These are phyloP conservation scores for Podospora tetraspora DNA, from an alignment of 495 filamentous ascomycete genomes.

Conservation along the genomic window DNA sequence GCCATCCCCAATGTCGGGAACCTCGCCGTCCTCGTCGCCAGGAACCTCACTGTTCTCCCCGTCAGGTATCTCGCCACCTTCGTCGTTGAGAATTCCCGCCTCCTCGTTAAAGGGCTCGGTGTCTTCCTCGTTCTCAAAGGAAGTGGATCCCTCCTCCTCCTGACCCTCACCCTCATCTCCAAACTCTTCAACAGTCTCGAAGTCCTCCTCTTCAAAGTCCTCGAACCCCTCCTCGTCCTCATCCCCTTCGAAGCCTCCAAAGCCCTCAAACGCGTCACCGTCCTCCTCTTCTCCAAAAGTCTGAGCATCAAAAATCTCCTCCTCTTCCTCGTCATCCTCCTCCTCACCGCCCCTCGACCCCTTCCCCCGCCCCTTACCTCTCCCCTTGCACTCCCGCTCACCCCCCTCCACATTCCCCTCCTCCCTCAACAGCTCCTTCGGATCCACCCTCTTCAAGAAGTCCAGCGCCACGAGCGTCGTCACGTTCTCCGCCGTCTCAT, in stretches of 20 bases:
- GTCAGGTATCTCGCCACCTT: too few species aligned
- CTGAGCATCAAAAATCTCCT: background rate
- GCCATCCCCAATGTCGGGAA: too few species aligned
- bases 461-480: constrained; percentile 15
- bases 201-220: background rate
- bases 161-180: background rate
- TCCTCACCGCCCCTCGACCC: background rate
- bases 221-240: background rate
- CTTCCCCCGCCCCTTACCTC: background rate
- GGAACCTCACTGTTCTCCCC: too few species aligned
- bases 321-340: background rate
- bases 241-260: background rate
- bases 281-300: background rate
- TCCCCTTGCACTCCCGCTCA: background rate
- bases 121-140: background rate
- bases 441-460: constrained; percentile 19
- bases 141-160: background rate
- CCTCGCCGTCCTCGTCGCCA: too few species aligned
- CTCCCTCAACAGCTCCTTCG: constrained; percentile 9
- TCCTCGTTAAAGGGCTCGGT: background rate
- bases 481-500: constrained; percentile 18
- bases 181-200: background rate
- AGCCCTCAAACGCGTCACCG: background rate
- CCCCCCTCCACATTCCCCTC: background rate
- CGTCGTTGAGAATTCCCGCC: background rate